Base-by-base conservation (phyloP, 2,329 filamentous ascomycete genomes). In the Nothopassalora personata region DNA sequence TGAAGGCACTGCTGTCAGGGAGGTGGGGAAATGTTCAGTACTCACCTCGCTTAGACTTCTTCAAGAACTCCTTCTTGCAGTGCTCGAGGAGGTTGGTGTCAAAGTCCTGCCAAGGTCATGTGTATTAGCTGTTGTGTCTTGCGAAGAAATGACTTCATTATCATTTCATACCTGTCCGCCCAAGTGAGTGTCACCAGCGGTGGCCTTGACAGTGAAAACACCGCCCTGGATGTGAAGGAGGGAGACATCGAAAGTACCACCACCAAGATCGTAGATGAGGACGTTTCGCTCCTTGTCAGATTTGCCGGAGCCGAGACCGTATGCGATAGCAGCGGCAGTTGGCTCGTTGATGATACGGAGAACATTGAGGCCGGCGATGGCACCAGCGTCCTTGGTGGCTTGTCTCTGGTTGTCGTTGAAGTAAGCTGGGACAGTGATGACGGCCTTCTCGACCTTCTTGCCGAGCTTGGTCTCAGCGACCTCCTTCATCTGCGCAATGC, bases 331-430 rank as follows among this genome's bases (percentile, higher is more conserved):
- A 64, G 94, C 94, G 70, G 94, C 94, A 66, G 94, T 99, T 63
- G 94, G 94, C 84, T 99, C 94, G 86, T 99, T 99, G 83, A 99
- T 97, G 82, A 99, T 97, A 85, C 94, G 92, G 79, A 99, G 92
- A 70, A 99, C 91, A 81, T 97, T 97, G 65, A 99, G 87, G 71
- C 93, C 94, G 73, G 93, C 82, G 75, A 99, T 99, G 77, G 93
- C 89, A 87, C 94, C 94, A 68, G 94, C 94, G 75, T 97, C 94
- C 88, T 97, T 97, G 81, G 94, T 99, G 68, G 94, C 90, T 82
- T 97, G 94, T 81, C 94, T 89, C 84, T 99, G 94, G 85, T 96
- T 96, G 87, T 99, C 94, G 85, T 97, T 97, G 90, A 99, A 99
- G 86, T 99, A 99, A 76, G 94, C 94, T 60, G 94, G 94, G 60